Evolutionary conservation across 257 asterid species (phyloP), one percentile per base, ranked within the genome.

Genomic region (Scutellaria baicalensis): DNA sequence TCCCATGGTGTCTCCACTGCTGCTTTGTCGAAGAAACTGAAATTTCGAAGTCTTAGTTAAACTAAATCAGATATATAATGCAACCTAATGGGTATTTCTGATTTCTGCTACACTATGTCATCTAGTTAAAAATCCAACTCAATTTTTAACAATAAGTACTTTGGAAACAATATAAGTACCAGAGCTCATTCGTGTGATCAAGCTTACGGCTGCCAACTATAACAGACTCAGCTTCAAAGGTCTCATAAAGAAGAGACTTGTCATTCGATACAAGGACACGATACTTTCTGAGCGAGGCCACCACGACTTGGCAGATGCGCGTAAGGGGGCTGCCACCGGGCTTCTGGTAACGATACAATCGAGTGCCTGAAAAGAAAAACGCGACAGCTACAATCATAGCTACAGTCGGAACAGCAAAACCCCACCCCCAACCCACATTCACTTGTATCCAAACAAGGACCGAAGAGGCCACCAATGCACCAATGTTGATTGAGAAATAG

Each of bases 311-410:
- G 75, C 81, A 82, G 18, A 89, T 55, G 9, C 93, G 83, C 0
- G 91, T 85, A 21, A 89, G 51, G 27, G 93, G 96, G 81, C 96
- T 89, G 14, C 93, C 96, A 4, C 93, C 93, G 0, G 93, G 93
- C 66, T 76, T 85, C 50, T 86, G 96, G 72, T 86, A 70, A n/a
- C 96, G 82, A 52, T 80, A 86, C 77, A 83, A 54, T 0, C 79
- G 74, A 11, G 96, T 84, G 27, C 93, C 96, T 0, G 86, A 78
- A 63, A 86, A 89, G 93, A 86, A 86, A 77, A 80, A 69, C 1
- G 48, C 79, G 1, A 82, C 81, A 0, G 89, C 96, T 33, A 89
- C 31, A 0, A 82, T 88, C 96, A 89, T 86, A 0, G 91, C 81
- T 6, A 71, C 87, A 0, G 96, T 84, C 1, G 93, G 93, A 14